These are phyloP conservation scores for Phaffia rhodozyma DNA, from an alignment of 1,284 basidiomycete species.

Conservation along the genomic window DNA sequence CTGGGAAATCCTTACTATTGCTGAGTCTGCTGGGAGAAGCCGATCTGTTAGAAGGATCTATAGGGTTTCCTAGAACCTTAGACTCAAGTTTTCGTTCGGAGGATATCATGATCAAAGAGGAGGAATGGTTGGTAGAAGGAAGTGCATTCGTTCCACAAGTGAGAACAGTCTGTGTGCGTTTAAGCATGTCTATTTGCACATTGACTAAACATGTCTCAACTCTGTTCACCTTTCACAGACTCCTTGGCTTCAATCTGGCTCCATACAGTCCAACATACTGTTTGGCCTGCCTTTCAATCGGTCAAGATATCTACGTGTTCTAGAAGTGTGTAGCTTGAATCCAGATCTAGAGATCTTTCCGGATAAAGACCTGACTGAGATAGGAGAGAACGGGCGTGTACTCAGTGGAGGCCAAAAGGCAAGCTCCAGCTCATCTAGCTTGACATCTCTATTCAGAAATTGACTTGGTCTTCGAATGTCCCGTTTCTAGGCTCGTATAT, in stretches of 20 bases:
- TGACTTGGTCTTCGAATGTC: too few relatives aligned
- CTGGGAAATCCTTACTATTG: conserved; percentile 34
- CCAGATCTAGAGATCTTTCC: conserved; percentile 31
- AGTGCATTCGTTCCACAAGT: conserved; percentile 23
- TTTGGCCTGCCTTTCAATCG: conserved; percentile 36
- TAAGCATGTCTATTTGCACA: too few relatives aligned
- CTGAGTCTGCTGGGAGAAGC: conserved; percentile 33
- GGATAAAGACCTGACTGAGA: conserved; percentile 48
- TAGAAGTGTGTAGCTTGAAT: conserved; percentile 29
- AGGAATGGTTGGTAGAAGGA: conserved; percentile 25
- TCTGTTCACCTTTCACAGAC: conserved; percentile 32
- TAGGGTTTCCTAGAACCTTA: conserved; percentile 16
- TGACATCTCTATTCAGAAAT: too few relatives aligned
- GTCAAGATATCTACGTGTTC: conserved; percentile 30
- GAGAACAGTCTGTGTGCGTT: background rate
- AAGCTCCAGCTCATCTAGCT: conserved; percentile 30
- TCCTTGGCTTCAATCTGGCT: conserved; percentile 33
- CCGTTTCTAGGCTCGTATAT: conserved; percentile 36
- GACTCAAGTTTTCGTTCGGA: conserved; percentile 24
- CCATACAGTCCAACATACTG: conserved; percentile 34
- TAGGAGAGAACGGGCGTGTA: conserved; percentile 59
- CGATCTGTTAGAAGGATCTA: conserved; percentile 19
- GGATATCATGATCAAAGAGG: conserved; percentile 26
- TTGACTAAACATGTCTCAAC: background rate
- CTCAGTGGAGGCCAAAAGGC: conserved; percentile 45